phyloP scores from a whole-genome alignment of 805 yeast species.

The Osmozyma mogii region DNA sequence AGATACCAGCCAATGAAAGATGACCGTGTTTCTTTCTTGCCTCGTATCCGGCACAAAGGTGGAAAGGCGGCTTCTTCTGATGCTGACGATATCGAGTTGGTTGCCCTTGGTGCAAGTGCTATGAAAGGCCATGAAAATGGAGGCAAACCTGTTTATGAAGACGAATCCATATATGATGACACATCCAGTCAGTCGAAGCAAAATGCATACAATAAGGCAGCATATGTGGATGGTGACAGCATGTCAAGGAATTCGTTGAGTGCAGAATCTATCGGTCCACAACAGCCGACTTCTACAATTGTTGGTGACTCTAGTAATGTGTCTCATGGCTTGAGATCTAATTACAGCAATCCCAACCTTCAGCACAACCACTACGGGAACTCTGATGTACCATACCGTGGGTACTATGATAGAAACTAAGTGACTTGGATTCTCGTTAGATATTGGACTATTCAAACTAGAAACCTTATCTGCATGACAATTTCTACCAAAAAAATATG shows the following conservation, averaged over 20 bases:
- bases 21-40: conserved; percentile 93
- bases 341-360: conserved; percentile 7
- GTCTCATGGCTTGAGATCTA: conserved; percentile 15
- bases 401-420: conserved; percentile 5
- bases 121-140: conserved; percentile 52
- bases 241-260: conserved; percentile 8
- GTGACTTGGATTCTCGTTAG: neutral
- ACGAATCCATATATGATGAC: conserved; percentile 26
- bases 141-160: conserved; percentile 18
- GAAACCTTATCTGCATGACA: neutral
- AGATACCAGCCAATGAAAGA: conserved; percentile 95
- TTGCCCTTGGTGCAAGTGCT: conserved; percentile 65
- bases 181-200: conserved; percentile 10
- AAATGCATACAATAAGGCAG: conserved; percentile 6
- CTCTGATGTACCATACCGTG: conserved; percentile 5
- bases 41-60: conserved; percentile 40
- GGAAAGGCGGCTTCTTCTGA: conserved; percentile 17
- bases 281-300: conserved; percentile 36
- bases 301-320: conserved; percentile 32
- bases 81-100: conserved; percentile 51
- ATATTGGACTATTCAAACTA: neutral
- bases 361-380: too few species aligned
- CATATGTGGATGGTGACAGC: conserved; percentile 8
- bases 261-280: conserved; percentile 24
- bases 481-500: conserved; percentile 1